Base-by-base conservation (phyloP, 225 moss, liverwort and hornwort species). In the Polytrichum formosum region DNA sequence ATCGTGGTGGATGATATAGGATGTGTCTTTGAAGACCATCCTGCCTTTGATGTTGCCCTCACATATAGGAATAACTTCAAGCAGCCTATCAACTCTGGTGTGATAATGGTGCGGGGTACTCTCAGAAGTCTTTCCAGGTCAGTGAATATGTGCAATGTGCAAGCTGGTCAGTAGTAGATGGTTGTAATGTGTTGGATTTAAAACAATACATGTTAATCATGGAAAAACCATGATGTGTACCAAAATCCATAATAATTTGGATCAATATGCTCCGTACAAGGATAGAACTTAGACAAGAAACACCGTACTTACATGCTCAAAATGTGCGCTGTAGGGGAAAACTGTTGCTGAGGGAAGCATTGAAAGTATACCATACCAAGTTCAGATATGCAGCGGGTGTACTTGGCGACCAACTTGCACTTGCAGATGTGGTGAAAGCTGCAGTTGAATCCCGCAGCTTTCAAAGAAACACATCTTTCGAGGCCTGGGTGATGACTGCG, bases 391-490 rank as follows among this genome's bases (percentile, higher is more conserved):
- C 78, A 27, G 74, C 73, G 33, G 85, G 69, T 64, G 25, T 74
- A 54, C 85, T 88, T 70, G 88, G 88, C 69, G 88, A 88, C 74
- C 88, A 88, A 56, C 72, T 82, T 35, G 88, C 88, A 30, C 73
- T 88, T 65, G 80, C 80, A 65, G 82, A 80, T 61, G 29, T 85
- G 26, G 68, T 83, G 28, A 56, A 56, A 72, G 55, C 22, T 65
- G 13, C 80, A 56, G 37, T 82, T 1, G 59, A 68, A 63, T 31
- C 76, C 31, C 53, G 64, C 28, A 54, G 68, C 37, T 74, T 72
- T 68, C 71, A 68, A 68, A 59, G 35, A 30, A 61, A 55, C 28
- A 63, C 73, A 55, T 67, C 80, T 78, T 82, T 82, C 5, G 80
- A 82, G 73, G 73, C 82, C 20, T 7, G 28, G 33, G 80, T 88